phyloP scores from a whole-genome alignment of 192 early-diverging fungal genomes.

The Chytriomyces sp. region DNA sequence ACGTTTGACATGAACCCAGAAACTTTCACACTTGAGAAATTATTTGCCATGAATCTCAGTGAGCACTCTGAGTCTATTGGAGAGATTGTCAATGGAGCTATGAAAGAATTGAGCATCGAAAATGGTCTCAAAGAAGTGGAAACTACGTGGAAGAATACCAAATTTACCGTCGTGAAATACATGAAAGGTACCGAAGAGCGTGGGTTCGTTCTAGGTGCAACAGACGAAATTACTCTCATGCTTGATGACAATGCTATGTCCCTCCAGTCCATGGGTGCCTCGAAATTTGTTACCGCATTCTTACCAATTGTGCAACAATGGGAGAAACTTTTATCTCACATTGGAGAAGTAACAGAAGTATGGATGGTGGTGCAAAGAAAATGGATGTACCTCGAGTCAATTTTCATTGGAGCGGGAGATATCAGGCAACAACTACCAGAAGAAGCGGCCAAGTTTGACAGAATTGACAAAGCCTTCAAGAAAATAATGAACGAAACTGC shows the following conservation, averaged over 20 bases:
- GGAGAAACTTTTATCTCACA: conserved; percentile 61
- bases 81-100: conserved; percentile 58
- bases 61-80: conserved; percentile 59
- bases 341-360: conserved; percentile 61
- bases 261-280: conserved; percentile 58
- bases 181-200: conserved; percentile 63
- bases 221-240: conserved; percentile 58
- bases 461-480: conserved; percentile 63
- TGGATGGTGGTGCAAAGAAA: conserved; percentile 65
- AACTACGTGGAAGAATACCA: conserved; percentile 55
- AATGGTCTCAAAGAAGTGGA: conserved; percentile 62
- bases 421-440: conserved; percentile 63
- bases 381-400: conserved; percentile 67
- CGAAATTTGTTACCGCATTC: conserved; percentile 59
- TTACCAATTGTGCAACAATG: conserved; percentile 60
- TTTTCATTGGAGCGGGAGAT: conserved; percentile 63
- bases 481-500: conserved; percentile 63
- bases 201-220: conserved; percentile 60
- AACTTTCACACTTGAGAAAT: conserved; percentile 58
- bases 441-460: conserved; percentile 59
- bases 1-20: conserved; percentile 67
- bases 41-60: conserved; percentile 59
- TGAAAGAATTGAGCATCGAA: conserved; percentile 64
- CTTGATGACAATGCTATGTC: conserved; percentile 64
- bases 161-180: conserved; percentile 61